Conservation (phyloP, 2,329 filamentous ascomycete species). For the Botryosphaeria dothidea region DNA sequence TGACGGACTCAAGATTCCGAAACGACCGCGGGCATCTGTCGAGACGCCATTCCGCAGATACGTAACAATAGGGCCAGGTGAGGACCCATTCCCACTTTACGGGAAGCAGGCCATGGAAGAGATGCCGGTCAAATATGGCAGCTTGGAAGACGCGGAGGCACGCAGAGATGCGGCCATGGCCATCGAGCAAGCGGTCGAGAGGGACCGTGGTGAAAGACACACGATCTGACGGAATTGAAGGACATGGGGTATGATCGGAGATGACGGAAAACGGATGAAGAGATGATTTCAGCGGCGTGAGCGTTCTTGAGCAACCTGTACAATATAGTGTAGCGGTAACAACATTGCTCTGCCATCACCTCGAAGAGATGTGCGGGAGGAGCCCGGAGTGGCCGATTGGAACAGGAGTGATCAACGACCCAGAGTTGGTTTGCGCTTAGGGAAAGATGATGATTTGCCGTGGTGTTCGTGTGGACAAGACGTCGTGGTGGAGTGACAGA, state of each 20-base stretch:
- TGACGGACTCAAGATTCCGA: background rate
- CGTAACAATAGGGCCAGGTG: constrained; percentile 8
- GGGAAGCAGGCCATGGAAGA: constrained; percentile 11
- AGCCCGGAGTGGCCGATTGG: too few relatives aligned
- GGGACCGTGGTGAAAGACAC: background rate
- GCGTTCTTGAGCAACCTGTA: background rate
- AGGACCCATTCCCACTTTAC: constrained; percentile 14
- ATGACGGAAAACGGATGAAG: background rate
- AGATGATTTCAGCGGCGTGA: background rate
- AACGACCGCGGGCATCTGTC: background rate
- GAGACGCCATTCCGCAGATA: constrained; percentile 17
- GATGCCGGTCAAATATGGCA: constrained; percentile 1
- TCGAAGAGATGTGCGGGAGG: too few relatives aligned
- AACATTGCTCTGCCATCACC: background rate
- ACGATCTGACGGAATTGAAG: background rate
- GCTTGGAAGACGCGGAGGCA: background rate
- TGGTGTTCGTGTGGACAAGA: background rate
- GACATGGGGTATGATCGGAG: too few relatives aligned
- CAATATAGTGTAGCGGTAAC: background rate
- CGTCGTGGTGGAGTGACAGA: background rate
- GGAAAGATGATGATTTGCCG: background rate
- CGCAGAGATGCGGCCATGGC: constrained; percentile 7
- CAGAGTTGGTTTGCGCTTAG: background rate
- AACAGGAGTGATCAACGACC: too few relatives aligned
- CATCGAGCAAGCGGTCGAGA: background rate